These are phyloP conservation scores for Cyberlindnera saturnus DNA, from an alignment of 805 yeast genomes.

Conservation along the genomic window DNA sequence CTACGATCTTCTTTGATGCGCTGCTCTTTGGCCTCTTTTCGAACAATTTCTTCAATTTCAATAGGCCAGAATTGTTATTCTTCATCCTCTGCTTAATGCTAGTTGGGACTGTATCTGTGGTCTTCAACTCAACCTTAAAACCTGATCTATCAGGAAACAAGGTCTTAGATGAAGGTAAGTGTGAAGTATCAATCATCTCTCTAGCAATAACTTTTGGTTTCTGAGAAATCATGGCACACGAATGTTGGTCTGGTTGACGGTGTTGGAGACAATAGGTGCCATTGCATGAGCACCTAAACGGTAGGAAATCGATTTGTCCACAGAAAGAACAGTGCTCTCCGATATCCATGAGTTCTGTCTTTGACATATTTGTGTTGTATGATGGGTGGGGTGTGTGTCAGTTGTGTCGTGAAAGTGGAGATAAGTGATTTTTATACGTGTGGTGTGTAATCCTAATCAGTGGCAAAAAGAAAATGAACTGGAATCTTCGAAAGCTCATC, in stretches of 20 bases:
- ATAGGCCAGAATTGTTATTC: conserved; percentile 10
- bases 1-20: conserved; percentile 19
- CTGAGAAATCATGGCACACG: conserved; percentile 9
- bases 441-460: too few relatives aligned
- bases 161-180: conserved; percentile 19
- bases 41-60: conserved; percentile 18
- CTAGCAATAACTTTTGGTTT: neutral
- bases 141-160: conserved; percentile 23
- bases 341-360: conserved; percentile 24
- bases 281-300: conserved; percentile 23
- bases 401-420: too few relatives aligned
- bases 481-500: too few relatives aligned
- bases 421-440: too few relatives aligned
- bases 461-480: too few relatives aligned
- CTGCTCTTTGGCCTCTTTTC: conserved; percentile 5
- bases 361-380: conserved; percentile 11
- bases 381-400: too few relatives aligned
- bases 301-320: conserved; percentile 25
- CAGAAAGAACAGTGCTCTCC: conserved; percentile 26
- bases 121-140: conserved; percentile 15
- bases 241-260: conserved; percentile 20
- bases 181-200: conserved; percentile 12
- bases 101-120: conserved; percentile 12
- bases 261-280: conserved; percentile 19
- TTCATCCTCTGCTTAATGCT: conserved; percentile 7